phyloP scores from a whole-genome alignment of 768 basidiomycete species.

The Hericium alpestre region DNA sequence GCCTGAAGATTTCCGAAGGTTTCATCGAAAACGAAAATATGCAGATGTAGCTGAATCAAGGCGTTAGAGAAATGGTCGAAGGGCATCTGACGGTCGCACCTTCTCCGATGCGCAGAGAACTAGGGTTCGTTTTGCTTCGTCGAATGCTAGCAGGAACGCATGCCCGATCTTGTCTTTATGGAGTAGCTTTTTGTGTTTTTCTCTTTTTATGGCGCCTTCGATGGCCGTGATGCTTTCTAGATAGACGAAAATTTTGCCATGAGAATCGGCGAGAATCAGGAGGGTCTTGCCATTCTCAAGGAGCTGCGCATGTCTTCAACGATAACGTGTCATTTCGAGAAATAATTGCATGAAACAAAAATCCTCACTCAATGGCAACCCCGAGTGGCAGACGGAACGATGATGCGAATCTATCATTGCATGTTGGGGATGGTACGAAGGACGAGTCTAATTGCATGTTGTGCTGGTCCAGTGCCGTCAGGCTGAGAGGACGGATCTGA shows the following conservation, averaged over 20 bases:
- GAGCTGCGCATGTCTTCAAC: background rate
- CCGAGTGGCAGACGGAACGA: no score
- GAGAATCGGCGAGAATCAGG: conserved; percentile 2
- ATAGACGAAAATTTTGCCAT: no score
- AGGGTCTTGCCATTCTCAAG: background rate
- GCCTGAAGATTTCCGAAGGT: conserved; percentile 30
- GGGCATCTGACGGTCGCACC: conserved; percentile 16
- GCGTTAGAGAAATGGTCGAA: background rate
- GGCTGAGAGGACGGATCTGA: no score
- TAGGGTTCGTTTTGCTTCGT: conserved; percentile 40
- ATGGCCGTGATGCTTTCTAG: no score
- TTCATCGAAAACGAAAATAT: conserved; percentile 41
- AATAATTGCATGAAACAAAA: no score
- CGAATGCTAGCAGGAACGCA: conserved; percentile 36
- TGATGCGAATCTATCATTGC: no score
- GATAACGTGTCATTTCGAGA: no score
- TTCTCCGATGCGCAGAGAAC: conserved; percentile 33
- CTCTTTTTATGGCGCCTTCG: no score
- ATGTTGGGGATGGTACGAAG: no score
- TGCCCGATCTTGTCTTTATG: conserved; percentile 36
- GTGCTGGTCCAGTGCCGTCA: no score
- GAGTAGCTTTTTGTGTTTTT: conserved; percentile 14
- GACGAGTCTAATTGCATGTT: no score
- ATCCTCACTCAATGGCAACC: no score
- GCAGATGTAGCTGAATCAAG: conserved; percentile 21